A percentile compares a stretch with the other conserved stretches of the same genome.
These are phyloP conservation scores for Plantago coronopus DNA, from an alignment of 305 asterid genomes.

Conservation along the genomic window DNA sequence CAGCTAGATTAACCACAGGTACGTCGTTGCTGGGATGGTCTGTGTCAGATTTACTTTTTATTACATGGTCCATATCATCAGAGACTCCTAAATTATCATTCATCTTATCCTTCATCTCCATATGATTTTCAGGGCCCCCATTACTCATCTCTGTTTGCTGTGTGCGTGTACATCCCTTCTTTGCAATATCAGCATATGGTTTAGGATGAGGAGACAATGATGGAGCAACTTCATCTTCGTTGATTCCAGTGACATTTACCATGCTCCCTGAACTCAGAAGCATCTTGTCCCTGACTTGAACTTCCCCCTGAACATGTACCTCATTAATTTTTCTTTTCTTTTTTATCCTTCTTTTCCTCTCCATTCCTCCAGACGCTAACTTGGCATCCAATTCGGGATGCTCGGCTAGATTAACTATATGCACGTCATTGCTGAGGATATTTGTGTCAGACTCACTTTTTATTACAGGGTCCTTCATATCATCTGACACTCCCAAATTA, in stretches of 20 bases:
- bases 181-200: not conserved
- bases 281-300: not conserved
- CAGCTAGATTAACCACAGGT: not conserved
- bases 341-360: not conserved
- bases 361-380: not conserved
- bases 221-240: constrained; percentile 2
- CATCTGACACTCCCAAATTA: not conserved
- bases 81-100: not conserved
- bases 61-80: not conserved
- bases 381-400: not conserved
- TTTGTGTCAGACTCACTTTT: constrained; percentile 23
- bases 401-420: not conserved
- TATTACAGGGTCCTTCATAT: not conserved
- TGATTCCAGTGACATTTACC: not conserved
- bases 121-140: not conserved
- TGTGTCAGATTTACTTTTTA: constrained; percentile 22
- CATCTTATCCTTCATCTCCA: constrained; percentile 2
- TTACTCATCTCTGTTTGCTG: not conserved
- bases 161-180: not conserved
- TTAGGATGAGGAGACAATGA: not conserved
- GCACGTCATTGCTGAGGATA: constrained; percentile 10
- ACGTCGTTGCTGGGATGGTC: constrained; percentile 13
- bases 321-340: not conserved
- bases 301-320: not conserved
- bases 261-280: not conserved